Conservation (phyloP, 1,284 basidiomycete species). For the Irpex sp. region DNA sequence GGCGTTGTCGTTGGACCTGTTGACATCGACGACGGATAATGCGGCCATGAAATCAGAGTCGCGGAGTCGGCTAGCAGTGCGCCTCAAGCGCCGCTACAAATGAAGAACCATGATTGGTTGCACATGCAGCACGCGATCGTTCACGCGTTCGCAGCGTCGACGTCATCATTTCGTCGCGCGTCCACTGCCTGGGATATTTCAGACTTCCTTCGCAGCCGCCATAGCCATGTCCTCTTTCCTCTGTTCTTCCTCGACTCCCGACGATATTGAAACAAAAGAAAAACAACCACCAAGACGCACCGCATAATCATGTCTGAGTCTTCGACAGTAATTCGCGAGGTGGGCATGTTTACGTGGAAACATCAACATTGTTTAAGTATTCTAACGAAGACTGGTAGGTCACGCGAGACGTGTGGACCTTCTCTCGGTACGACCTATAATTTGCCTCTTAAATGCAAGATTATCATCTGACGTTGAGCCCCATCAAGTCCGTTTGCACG, state of each 20-base stretch:
- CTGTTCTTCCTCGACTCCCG: background rate
- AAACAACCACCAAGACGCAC: background rate
- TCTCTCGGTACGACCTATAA: constrained; percentile 66
- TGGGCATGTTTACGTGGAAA: background rate
- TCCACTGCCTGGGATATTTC: background rate
- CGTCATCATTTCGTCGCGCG: too few relatives aligned
- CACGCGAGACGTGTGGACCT: constrained; percentile 73
- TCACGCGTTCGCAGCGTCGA: too few relatives aligned
- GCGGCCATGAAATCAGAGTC: background rate
- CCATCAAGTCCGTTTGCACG: constrained; percentile 71
- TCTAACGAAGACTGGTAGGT: constrained; percentile 49
- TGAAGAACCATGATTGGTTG: too few relatives aligned
- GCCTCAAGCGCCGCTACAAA: too few relatives aligned
- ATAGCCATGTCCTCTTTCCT: background rate
- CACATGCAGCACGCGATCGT: too few relatives aligned
- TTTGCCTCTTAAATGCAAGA: background rate
- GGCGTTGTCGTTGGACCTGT: background rate
- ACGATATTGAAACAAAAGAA: background rate
- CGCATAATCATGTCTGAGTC: background rate
- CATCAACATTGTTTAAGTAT: background rate
- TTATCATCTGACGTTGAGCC: background rate
- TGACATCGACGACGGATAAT: background rate
- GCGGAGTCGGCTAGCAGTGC: too few relatives aligned
- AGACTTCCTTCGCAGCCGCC: background rate
- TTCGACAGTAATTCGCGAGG: constrained; percentile 5